Conservation (phyloP, 306 rosid species). For the Inga oerstediana region DNA sequence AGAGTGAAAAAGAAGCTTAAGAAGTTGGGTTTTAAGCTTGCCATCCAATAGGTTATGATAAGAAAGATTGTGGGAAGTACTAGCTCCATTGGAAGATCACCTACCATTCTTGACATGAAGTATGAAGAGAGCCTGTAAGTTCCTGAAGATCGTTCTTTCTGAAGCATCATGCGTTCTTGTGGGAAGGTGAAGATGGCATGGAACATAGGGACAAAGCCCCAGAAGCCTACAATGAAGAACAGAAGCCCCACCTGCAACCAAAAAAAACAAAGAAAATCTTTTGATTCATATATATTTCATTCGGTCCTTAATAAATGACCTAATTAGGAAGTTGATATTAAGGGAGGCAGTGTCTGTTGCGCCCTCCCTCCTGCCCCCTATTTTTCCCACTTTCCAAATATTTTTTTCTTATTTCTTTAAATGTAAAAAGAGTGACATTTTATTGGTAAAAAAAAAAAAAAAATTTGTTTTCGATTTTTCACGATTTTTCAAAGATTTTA, state of each 20-base stretch:
- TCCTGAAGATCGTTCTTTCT: constrained; percentile 73
- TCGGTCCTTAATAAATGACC: no score
- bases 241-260: constrained; percentile 64
- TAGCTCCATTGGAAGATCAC: constrained; percentile 75
- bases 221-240: constrained; percentile 50
- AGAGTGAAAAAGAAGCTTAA: constrained; percentile 41
- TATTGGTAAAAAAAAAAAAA: no score
- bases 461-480: no score
- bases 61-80: constrained; percentile 56
- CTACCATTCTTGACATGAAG: constrained; percentile 53
- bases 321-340: no score
- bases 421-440: no score
- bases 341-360: no score
- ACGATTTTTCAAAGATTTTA: no score
- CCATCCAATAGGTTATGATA: constrained; percentile 61
- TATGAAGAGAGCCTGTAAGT: constrained; percentile 77
- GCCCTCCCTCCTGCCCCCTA: no score
- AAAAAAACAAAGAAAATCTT: background rate
- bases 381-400: no score
- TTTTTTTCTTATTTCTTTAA: no score
- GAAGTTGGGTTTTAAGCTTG: constrained; percentile 44
- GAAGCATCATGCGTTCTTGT: constrained; percentile 56
- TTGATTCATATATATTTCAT: background rate
- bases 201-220: constrained; percentile 62
- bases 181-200: constrained; percentile 79